Evolutionary conservation across 495 filamentous ascomycete species (phyloP), one percentile per base, ranked within the genome.

Genomic region (Trichoderma gamsii): DNA sequence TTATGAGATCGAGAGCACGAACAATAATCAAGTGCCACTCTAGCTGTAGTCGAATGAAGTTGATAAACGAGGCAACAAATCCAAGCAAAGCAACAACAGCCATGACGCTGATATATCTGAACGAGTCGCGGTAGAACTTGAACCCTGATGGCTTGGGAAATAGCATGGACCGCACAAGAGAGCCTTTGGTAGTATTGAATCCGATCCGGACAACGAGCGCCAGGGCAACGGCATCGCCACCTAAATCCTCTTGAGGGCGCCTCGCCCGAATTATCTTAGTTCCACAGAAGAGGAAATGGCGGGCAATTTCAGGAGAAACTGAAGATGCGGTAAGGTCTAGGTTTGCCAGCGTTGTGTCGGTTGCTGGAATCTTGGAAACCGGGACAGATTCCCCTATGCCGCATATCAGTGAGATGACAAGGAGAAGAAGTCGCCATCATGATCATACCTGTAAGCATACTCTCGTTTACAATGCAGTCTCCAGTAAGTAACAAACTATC

Each of bases 391-490:
- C 96, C 59, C 93, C 93, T 67, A 16, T 15, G 13, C 5, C n/a
- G 89, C 66, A 15, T 68, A 46, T 32, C 23, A 67, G 66, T 79
- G 67, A 80, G 73, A 61, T n/a, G 29, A 18, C 13, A 56, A 44
- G 41, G 8, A 21, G 9, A 49, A 35, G 29, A 29, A 29, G n/a
- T n/a, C 15, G 65, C 46, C 27, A 46, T 38, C 23, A 66, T 27
- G 43, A 23, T 74, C 80, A 72, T 74, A 89, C 89, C 90, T 49
- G 96, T 99, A 41, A 99, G 87, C 96, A 99, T 99, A 81, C 94
- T 97, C 77, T 99, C 96, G 75, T 99, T 99, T 69, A 99, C 93
- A 70, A 99, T 98, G 76, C 93, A 97, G 76, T 99, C 96, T 29
- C 96, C 96, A 66, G 91, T 90, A 6, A 99, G 80, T 9, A 99